Base-by-base conservation (phyloP, 208 protist genomes). In the Vickermania ingenoplastis region DNA sequence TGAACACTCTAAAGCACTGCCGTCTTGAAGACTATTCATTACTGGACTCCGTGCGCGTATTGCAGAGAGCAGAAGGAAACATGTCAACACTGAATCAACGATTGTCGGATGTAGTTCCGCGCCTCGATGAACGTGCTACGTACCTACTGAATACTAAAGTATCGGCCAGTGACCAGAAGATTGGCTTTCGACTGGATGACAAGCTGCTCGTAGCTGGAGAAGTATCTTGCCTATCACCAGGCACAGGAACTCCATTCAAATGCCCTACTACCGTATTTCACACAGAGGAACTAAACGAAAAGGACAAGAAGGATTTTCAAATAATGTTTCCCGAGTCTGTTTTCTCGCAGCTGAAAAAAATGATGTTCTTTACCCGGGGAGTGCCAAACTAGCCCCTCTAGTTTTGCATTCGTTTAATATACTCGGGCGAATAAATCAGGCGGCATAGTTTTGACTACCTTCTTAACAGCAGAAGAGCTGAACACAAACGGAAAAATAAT, bases 331-430 rank as follows among this genome's bases (percentile, higher is more conserved):
- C 36, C 11, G 11, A 45, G 36, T 45, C 36, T 17, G 17, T 17
- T n/a, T 45, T 45, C 17, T 45, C 36, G 7, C 36, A 45, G 17
- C 11, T 45, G 36, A 61, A 54, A 54, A 4, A 60, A n/a, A 14
- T 48, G 48, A 3, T 30, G 31, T 54, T 27, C 3, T 22, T 5
- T 24, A 61, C 13, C 41, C 64, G 17, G 36, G 36, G 36, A 45
- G 36, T 45, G 36, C 36, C 11, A 45, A 45, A 45, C 17, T 45
- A 45, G 36, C 36, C 17, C 36, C 36, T 45, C 17, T 45, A 45
- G 31, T 91, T 27, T 61, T 87, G 13, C 59, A 81, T 22, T 61
- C 75, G 21, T 72, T 83, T 45, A 54, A 67, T 2, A 31, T 91
- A 55, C 63, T 91, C 3, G 75, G 67, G 4, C 65, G 79, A 26